These are phyloP conservation scores for Orbilia brochopaga DNA, from an alignment of 2,329 filamentous ascomycete species.

Conservation along the genomic window DNA sequence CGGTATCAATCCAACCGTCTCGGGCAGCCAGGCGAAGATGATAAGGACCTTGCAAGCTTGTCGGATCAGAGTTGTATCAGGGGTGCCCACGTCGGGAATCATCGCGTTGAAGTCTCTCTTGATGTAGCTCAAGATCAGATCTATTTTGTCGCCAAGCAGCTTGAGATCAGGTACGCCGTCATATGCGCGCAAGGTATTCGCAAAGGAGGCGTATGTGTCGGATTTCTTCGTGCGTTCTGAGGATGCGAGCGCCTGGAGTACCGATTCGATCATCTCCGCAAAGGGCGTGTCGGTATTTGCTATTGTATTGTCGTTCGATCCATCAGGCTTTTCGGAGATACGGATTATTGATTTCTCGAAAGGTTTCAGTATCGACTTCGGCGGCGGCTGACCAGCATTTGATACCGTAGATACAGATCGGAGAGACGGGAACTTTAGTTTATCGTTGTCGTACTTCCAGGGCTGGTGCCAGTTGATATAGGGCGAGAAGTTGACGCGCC, in stretches of 20 bases:
- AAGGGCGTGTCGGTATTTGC: conserved; percentile 63
- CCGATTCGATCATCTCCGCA: conserved; percentile 81
- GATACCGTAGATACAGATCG: conserved; percentile 19
- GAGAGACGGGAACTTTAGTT: conserved; percentile 35
- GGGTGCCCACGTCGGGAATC: conserved; percentile 61
- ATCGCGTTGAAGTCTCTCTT: conserved; percentile 76
- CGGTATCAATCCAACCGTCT: conserved; percentile 72
- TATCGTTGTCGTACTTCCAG: conserved; percentile 55
- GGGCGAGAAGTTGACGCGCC: conserved; percentile 70
- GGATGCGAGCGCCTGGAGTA: conserved; percentile 78
- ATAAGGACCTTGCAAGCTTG: conserved; percentile 79
- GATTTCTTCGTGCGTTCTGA: conserved; percentile 73
- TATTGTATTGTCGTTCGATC: conserved; percentile 61
- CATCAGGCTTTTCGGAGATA: conserved; percentile 56
- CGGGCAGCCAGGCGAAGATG: conserved; percentile 75
- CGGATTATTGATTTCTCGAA: conserved; percentile 60
- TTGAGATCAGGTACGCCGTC: conserved; percentile 79
- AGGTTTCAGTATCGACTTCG: conserved; percentile 80
- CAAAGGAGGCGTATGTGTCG: conserved; percentile 85
- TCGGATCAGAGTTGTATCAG: conserved; percentile 73
- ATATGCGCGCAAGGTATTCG: conserved; percentile 77
- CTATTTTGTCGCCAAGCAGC: conserved; percentile 76
- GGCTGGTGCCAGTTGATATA: conserved; percentile 65
- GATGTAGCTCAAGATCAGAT: conserved; percentile 78
- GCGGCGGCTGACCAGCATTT: not conserved